Evolutionary conservation across 1,284 basidiomycete genomes (phyloP), one percentile per base, ranked within the genome.

Genomic region (Cryptococcus amylolentus): DNA sequence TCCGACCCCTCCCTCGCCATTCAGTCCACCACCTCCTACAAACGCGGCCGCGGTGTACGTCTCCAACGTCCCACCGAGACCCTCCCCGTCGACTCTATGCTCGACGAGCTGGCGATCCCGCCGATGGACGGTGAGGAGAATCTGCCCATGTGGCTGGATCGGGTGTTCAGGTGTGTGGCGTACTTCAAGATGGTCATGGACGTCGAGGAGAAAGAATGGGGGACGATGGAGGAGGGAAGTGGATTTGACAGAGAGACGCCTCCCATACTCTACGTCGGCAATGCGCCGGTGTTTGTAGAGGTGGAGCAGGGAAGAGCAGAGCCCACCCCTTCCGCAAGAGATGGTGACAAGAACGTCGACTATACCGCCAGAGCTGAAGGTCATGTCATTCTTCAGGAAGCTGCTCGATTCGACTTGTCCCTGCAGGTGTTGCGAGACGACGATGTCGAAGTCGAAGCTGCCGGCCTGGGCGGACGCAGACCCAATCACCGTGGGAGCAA

Each of bases 391-490:
- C 62, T 64, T 12, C 66, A 73, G 38, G 72, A 74, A 62, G 73
- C 73, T 4, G 71, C 68, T 28, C 58, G 73, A 6, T 75, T 71
- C 49, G 73, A 73, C 58, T 57, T 75, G 27, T 58, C 56, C 3
- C 54, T 75, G 44, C 72, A 72, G 49, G 69, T 75, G 1, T 52
- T 75, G 50, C 57, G 73, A 27, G 72, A 75, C 59, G 70, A 73
- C 38, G 73, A 75, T 35, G 69, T 67, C 20, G 68, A 69, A 49
- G 54, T 61, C 35, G 61, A 65, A 35, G 56, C 42, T 27, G 47
- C 46, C 16, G 54, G 51, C 31, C 45, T 60, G 46, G 53, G 58
- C 2, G 37, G 58, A 23, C 41, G 51, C 0, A 27, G 51, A 27
- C 37, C 55, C 28, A 28, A 56, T 16, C 43, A 54, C 28, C 37